A percentile compares a stretch with the other conserved stretches of the same genome.
Evolutionary conservation across 306 rosid species (phyloP).

Genomic region (Prosopis cineraria): DNA sequence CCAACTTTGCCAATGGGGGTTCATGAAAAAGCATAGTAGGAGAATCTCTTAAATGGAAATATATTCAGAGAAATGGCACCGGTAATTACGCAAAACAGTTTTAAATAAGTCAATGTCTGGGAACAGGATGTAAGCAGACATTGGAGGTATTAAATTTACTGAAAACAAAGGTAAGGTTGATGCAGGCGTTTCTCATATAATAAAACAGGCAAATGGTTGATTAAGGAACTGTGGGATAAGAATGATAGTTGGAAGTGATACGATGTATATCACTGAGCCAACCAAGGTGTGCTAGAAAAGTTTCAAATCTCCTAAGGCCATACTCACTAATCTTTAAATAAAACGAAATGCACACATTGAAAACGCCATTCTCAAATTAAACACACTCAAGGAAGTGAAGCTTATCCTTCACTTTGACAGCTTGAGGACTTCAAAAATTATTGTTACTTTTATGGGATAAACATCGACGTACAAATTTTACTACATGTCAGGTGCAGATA

Average conservation of each 20-base stretch:
- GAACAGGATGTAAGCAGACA: not conserved
- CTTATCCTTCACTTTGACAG: slow-evolving; percentile 1
- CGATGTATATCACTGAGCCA: not conserved
- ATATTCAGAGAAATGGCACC: not conserved
- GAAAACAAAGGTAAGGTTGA: not conserved
- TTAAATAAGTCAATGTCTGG: not conserved
- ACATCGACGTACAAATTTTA: not conserved
- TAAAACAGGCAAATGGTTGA: not conserved
- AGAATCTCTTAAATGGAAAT: not conserved
- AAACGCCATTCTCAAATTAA: not conserved
- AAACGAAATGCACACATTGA: not conserved
- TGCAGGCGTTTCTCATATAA: not conserved
- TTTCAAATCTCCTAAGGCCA: not conserved
- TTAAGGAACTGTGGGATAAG: slow-evolving; percentile 1
- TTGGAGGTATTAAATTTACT: not conserved
- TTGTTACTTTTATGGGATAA: not conserved
- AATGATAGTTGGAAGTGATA: not conserved
- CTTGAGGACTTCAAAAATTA: not conserved
- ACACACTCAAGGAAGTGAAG: not conserved
- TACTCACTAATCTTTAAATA: not conserved
- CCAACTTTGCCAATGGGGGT: not conserved
- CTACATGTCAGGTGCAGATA: not conserved
- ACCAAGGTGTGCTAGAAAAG: not conserved
- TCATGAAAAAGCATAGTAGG: not conserved
- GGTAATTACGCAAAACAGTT: not conserved